Base-by-base conservation (phyloP, 768 basidiomycete species). In the Chalciporus chontae region DNA sequence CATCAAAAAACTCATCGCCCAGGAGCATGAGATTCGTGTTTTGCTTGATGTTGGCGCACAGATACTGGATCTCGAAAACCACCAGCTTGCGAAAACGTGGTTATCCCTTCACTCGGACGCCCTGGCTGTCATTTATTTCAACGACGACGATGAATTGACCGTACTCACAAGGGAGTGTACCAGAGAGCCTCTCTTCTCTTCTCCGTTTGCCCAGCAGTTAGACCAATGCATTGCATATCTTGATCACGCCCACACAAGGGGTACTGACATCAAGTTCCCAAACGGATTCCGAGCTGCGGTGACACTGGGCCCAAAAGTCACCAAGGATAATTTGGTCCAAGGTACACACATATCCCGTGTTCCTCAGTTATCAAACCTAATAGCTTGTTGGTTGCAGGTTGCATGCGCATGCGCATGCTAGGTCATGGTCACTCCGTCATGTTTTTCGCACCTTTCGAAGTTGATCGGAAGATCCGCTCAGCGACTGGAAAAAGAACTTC, bases 391-490 rank as follows among this genome's bases (percentile, higher is more conserved):
- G n/a, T 1, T 61, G 62, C 11, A 78, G 78, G 76, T 4, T 79
- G 78, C 44, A 80, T 79, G 79, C 68, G 78, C 8, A 77, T 80
- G 78, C 69, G 79, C 13, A 70, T 71, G 54, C 69, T 80, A 0
- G 79, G 78, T 11, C 58, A 64, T 11, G 73, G 71, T 0, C 78
- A 80, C 49, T 73, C 77, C 3, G 57, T 78, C 21, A 62, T 74
- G 50, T 79, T 80, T 53, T 75, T 76, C 39, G 77, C 76, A 2
- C 71, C 78, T n/a, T 60, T 60, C 0, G 72, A 76, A 47, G 63
- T 75, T 9, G 68, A 71, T 48, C 47, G 52, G 40, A 45, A 51
- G 5, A 76, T 77, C 40, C 68, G 70, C 36, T 40, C 51, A 3
- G 48, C 59, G 17, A 48, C 53, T 29, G 44, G 14, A 19, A 63